Conservation (phyloP, 2,329 filamentous ascomycete species). For the Taxawa tesnikishii region DNA sequence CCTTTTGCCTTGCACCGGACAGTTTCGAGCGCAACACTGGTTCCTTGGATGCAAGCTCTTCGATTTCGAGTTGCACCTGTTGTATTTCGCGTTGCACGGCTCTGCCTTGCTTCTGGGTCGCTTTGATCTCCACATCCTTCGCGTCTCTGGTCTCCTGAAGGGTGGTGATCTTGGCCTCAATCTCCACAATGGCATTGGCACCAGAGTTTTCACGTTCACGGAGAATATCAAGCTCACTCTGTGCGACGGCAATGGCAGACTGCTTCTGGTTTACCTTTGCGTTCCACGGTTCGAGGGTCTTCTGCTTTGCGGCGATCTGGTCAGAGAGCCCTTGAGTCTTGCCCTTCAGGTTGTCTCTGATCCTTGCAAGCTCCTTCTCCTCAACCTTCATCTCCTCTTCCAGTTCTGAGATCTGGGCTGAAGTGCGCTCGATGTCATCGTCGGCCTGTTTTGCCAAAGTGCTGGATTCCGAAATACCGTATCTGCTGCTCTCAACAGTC, state of each 20-base stretch:
- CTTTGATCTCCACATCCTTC: slow-evolving; percentile 64
- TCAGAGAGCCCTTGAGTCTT: slow-evolving; percentile 94
- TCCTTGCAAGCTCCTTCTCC: slow-evolving; percentile 68
- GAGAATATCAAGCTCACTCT: slow-evolving; percentile 87
- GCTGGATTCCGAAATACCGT: slow-evolving; percentile 60
- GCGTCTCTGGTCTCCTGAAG: slow-evolving; percentile 59
- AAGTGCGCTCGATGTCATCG: slow-evolving; percentile 65
- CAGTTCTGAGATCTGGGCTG: slow-evolving; percentile 60
- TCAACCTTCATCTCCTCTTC: slow-evolving; percentile 67
- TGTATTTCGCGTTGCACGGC: slow-evolving; percentile 62
- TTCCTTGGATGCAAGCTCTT: slow-evolving; percentile 62
- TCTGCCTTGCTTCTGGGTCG: slow-evolving; percentile 60
- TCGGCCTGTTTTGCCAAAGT: slow-evolving; percentile 66
- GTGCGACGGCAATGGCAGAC: slow-evolving; percentile 83
- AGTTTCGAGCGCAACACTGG: slow-evolving; percentile 73
- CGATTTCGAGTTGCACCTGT: slow-evolving; percentile 59
- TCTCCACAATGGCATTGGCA: slow-evolving; percentile 70
- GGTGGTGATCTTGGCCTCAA: slow-evolving; percentile 62
- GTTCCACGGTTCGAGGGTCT: slow-evolving; percentile 89
- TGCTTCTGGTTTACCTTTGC: slow-evolving; percentile 95
- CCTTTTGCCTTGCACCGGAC: slow-evolving; percentile 83
- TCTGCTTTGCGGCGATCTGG: slow-evolving; percentile 83
- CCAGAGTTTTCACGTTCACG: slow-evolving; percentile 82
- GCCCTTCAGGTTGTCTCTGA: slow-evolving; percentile 79
- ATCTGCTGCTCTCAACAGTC: slow-evolving; percentile 63